Conservation (phyloP, 2,329 filamentous ascomycete species). For the Moelleriella libera region DNA sequence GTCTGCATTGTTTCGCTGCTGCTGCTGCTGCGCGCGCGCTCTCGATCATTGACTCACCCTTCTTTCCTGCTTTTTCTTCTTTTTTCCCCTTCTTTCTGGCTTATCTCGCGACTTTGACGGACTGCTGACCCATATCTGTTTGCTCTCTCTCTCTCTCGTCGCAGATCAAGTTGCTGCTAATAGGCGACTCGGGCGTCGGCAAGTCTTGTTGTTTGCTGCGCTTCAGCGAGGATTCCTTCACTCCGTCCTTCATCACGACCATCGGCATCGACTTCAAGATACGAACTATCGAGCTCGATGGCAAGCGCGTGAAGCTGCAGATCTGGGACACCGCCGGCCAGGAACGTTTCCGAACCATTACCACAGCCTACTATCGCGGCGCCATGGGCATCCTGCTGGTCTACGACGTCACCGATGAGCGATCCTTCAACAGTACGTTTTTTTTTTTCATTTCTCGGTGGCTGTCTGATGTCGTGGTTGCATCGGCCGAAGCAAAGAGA, state of each 20-base stretch:
- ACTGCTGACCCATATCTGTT: too few species aligned
- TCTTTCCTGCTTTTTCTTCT: background rate
- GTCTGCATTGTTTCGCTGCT: background rate
- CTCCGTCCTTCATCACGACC: slow-evolving; percentile 94
- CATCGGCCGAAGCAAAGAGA: too few species aligned
- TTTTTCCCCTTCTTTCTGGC: background rate
- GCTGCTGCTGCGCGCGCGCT: slow-evolving; percentile 4
- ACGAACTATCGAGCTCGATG: slow-evolving; percentile 94
- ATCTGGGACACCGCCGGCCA: slow-evolving; percentile 99
- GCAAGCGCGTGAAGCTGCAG: slow-evolving; percentile 96
- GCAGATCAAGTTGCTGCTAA: slow-evolving; percentile 92
- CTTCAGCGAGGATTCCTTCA: slow-evolving; percentile 96
- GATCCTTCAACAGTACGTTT: slow-evolving; percentile 79
- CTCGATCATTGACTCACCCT: background rate
- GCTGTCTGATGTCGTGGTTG: too few species aligned
- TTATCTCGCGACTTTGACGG: too few species aligned
- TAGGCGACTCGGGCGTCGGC: slow-evolving; percentile 91
- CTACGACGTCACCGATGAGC: slow-evolving; percentile 95
- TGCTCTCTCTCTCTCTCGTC: too few species aligned
- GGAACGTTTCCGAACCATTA: slow-evolving; percentile 97
- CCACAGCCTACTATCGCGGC: slow-evolving; percentile 94
- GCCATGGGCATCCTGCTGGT: slow-evolving; percentile 97
- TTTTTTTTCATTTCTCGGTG: too few species aligned
- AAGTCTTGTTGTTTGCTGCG: slow-evolving; percentile 95
- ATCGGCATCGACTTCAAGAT: slow-evolving; percentile 99